These are phyloP conservation scores for Spizellomyces punctatus DNA, from an alignment of 192 early-diverging fungal genomes.

Conservation along the genomic window DNA sequence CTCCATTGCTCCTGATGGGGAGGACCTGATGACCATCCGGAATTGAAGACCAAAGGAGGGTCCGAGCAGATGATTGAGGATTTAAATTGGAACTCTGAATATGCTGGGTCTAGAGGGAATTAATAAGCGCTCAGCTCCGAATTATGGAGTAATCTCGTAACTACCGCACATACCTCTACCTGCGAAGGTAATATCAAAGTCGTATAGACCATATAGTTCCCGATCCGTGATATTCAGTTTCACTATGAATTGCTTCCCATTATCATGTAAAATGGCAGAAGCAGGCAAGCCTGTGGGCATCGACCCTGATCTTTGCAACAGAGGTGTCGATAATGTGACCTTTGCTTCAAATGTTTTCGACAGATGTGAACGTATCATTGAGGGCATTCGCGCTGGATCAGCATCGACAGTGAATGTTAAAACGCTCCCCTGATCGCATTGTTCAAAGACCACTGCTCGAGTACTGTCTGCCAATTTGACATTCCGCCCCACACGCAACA, in stretches of 20 bases:
- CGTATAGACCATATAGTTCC: not conserved
- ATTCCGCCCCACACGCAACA: not conserved
- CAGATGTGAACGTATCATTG: too few species aligned
- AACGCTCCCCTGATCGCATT: not conserved
- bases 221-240: not conserved
- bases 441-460: not conserved
- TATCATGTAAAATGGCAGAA: too few species aligned
- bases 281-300: too few species aligned
- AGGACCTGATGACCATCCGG: not conserved
- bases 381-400: not conserved
- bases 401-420: not conserved
- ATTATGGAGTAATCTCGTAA: too few species aligned
- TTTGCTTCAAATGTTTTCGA: too few species aligned
- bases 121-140: too few species aligned
- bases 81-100: not conserved
- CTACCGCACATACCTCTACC: not conserved
- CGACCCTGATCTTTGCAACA: too few species aligned
- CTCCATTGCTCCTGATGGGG: not conserved
- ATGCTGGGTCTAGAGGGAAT: not conserved
- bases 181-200: not conserved
- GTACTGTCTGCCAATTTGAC: not conserved
- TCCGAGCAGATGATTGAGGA: not conserved
- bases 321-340: too few species aligned
- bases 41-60: not conserved
- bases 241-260: not conserved